These are phyloP conservation scores for Jackrogersella multiformis DNA, from an alignment of 495 filamentous ascomycete genomes.

Conservation along the genomic window DNA sequence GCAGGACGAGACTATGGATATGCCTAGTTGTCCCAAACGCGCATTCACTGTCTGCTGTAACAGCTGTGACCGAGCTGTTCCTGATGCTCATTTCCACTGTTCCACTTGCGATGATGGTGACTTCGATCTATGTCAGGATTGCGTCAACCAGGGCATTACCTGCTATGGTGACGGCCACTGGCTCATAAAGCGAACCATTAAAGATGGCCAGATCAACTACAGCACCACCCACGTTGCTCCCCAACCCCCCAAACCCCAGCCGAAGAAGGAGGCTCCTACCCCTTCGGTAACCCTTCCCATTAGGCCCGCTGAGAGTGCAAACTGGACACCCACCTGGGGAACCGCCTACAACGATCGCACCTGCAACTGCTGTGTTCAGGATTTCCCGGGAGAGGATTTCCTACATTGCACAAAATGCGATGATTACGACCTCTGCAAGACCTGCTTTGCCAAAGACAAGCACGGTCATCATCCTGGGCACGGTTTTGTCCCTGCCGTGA, in stretches of 20 bases:
- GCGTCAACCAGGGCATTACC: constrained; percentile 75
- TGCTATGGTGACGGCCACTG: constrained; percentile 85
- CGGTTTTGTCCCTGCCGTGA: constrained; percentile 72
- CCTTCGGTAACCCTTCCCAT: constrained; percentile 24
- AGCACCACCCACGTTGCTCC: constrained; percentile 85
- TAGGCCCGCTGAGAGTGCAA: constrained; percentile 42
- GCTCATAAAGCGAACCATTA: constrained; percentile 89
- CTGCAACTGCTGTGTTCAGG: constrained; percentile 90
- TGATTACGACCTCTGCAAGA: constrained; percentile 90
- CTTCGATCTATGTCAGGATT: constrained; percentile 89
- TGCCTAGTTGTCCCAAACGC: constrained; percentile 25
- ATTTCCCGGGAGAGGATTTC: constrained; percentile 78
- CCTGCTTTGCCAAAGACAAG: constrained; percentile 75
- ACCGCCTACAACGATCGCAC: constrained; percentile 67
- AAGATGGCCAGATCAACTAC: constrained; percentile 78
- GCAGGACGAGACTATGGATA: neutral
- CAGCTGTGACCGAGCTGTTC: constrained; percentile 78
- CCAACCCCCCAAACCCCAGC: constrained; percentile 52
- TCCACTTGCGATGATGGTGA: constrained; percentile 91
- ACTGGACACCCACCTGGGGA: constrained; percentile 23
- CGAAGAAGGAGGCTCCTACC: constrained; percentile 19
- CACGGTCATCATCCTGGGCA: constrained; percentile 96
- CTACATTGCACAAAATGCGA: constrained; percentile 86
- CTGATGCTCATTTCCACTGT: constrained; percentile 91
- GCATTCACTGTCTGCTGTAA: constrained; percentile 88